Evolutionary conservation across 148 eudicot genomes (phyloP), one percentile per base, ranked within the genome.

Genomic region (Selenicereus undatus): DNA sequence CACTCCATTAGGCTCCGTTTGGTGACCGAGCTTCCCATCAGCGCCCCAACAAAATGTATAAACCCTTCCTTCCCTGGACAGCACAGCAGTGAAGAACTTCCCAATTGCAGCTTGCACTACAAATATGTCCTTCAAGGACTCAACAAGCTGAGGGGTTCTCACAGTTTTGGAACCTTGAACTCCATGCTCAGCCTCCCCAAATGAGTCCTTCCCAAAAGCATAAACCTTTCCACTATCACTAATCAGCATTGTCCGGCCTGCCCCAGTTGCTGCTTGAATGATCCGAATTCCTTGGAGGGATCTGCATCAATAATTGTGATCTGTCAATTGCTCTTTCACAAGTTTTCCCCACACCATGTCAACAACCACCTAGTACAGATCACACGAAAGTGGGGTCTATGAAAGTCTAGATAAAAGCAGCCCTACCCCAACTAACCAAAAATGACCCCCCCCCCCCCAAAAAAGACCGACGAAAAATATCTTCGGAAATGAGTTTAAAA

Each of bases 1-100:
- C 58, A 90, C 82, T 84, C 90, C 97, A 51, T 74, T 81, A 42
- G 89, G 89, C 29, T 95, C 93, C 1, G 90, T 92, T 81, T 90
- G 97, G 84, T 95, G 99, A 76, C 99, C 93, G 24, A 92, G 92
- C 74, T 81, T 88, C 48, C 29, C 87, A 71, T 95, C 97, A 27
- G 76, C 84, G n/a, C 99, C 99, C 99, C 99, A 96, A 4, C 95
- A 96, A 80, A 96, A 93, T 21, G 99, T 96, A 85, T 90, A 92
- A 35, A 96, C 91, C 83, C 87, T 87, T 76, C 99, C 99, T 88
- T 93, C 99, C 84, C 98, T 89, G 13, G 99, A 96, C 82, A 96
- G 83, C 17, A 95, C 91, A 36, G 99, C 97, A 0, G 99, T 95
- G 83, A 95, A 95, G 89, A 91, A 92, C 73, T 92, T 88, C 74